A percentile compares a stretch with the other conserved stretches of the same genome.
Evolutionary conservation across 768 basidiomycete species (phyloP).

Genomic region (Lyophyllum semitale): DNA sequence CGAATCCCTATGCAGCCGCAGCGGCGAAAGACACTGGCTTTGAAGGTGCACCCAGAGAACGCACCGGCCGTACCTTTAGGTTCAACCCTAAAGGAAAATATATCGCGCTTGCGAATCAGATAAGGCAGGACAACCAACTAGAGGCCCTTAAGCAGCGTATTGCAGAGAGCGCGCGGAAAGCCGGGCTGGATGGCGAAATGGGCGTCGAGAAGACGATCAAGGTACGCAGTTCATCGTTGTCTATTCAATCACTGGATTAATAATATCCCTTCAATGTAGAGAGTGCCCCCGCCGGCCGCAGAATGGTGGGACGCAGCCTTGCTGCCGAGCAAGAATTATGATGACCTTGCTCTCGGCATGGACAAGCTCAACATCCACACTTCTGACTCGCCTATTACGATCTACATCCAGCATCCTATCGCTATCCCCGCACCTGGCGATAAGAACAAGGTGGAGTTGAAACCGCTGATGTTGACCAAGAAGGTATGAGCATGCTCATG

Average conservation of each 20-base stretch:
- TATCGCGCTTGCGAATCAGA: conserved; percentile 67
- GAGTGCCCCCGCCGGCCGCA: conserved; percentile 82
- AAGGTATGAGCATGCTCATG: conserved; percentile 50
- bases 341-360: conserved; percentile 65
- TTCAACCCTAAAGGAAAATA: conserved; percentile 97
- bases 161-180: conserved; percentile 89
- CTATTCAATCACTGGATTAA: background rate
- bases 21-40: conserved; percentile 64
- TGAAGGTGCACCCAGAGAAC: conserved; percentile 75
- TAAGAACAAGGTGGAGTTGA: conserved; percentile 74
- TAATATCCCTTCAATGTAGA: conserved; percentile 39
- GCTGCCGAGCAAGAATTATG: conserved; percentile 78
- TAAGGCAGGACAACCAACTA: conserved; percentile 75
- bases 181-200: conserved; percentile 92
- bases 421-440: conserved; percentile 91
- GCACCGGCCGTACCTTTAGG: conserved; percentile 67
- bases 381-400: conserved; percentile 74
- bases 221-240: conserved; percentile 41
- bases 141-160: conserved; percentile 93
- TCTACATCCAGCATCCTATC: conserved; percentile 96
- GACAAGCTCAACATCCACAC: conserved; percentile 64
- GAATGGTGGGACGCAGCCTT: conserved; percentile 98
- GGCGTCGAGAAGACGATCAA: conserved; percentile 88
- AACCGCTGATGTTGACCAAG: conserved; percentile 90
- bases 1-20: conserved; percentile 78